phyloP scores from a whole-genome alignment of 2,329 filamentous ascomycete species.

The Cladosporium sphaerospermum region DNA sequence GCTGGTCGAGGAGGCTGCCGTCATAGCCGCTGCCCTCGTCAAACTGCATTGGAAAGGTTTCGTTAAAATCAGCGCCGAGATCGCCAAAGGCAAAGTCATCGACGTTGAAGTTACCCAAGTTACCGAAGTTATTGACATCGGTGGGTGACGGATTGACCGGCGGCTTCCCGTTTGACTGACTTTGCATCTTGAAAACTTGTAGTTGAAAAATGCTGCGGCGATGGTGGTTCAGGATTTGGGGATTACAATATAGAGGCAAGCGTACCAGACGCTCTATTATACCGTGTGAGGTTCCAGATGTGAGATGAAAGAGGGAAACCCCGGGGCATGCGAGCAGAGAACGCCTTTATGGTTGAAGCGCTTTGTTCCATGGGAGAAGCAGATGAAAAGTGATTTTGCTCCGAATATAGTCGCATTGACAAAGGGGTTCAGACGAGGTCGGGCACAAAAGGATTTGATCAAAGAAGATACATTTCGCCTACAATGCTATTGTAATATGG shows the following conservation, averaged over 20 bases:
- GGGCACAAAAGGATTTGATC: not conserved
- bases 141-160: not conserved
- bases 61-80: not conserved
- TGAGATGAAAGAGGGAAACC: not conserved
- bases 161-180: not conserved
- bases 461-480: not conserved
- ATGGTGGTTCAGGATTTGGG: not conserved
- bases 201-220: not conserved
- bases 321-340: not conserved
- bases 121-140: not conserved
- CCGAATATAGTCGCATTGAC: too few relatives aligned
- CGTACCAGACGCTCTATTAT: constrained; percentile 6
- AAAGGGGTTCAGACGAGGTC: not conserved
- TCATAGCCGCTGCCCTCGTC: not conserved
- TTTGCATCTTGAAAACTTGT: not conserved
- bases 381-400: not conserved
- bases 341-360: not conserved
- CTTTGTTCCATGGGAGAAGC: not conserved
- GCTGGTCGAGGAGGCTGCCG: not conserved
- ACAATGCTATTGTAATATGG: not conserved
- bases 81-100: not conserved
- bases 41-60: not conserved
- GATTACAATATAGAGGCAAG: not conserved
- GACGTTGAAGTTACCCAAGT: not conserved
- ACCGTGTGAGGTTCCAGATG: not conserved